Conservation (phyloP, 179 eudicot species). For the Carnegiea gigantea region DNA sequence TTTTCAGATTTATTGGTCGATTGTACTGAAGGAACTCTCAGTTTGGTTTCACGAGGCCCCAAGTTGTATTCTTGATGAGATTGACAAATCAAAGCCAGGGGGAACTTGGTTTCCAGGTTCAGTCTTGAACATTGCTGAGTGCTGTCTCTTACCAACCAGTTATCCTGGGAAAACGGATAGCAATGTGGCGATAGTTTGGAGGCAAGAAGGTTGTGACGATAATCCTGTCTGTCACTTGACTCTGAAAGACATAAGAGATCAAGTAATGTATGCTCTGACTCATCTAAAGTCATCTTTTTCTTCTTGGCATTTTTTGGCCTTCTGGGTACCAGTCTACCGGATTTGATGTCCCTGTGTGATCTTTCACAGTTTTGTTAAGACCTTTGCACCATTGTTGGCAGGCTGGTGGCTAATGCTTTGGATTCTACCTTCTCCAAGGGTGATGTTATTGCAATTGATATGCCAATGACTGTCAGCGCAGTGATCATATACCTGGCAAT, state of each 20-base stretch:
- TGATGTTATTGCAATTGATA: constrained; percentile 88
- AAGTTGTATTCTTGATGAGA: constrained; percentile 58
- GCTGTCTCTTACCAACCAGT: constrained; percentile 62
- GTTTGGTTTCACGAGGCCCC: constrained; percentile 61
- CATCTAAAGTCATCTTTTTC: not conserved
- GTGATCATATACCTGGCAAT: constrained; percentile 85
- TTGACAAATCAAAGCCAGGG: constrained; percentile 57
- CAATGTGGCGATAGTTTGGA: constrained; percentile 69
- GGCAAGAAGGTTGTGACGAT: constrained; percentile 69
- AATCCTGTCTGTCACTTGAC: constrained; percentile 55
- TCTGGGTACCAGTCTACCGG: not conserved
- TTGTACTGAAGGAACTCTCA: constrained; percentile 66
- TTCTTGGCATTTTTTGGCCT: not conserved
- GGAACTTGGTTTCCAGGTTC: constrained; percentile 97
- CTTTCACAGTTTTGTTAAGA: not conserved
- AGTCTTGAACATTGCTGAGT: constrained; percentile 72
- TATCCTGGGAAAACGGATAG: constrained; percentile 56
- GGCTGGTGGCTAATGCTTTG: constrained; percentile 89
- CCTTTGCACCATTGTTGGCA: constrained; percentile 22
- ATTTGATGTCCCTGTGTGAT: not conserved
- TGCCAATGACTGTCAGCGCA: constrained; percentile 93
- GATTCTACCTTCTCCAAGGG: constrained; percentile 70
- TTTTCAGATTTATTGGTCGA: constrained; percentile 75
- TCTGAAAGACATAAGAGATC: constrained; percentile 62
- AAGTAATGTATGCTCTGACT: constrained; percentile 68